phyloP scores from a whole-genome alignment of 768 basidiomycete genomes.

The Russula foetens region DNA sequence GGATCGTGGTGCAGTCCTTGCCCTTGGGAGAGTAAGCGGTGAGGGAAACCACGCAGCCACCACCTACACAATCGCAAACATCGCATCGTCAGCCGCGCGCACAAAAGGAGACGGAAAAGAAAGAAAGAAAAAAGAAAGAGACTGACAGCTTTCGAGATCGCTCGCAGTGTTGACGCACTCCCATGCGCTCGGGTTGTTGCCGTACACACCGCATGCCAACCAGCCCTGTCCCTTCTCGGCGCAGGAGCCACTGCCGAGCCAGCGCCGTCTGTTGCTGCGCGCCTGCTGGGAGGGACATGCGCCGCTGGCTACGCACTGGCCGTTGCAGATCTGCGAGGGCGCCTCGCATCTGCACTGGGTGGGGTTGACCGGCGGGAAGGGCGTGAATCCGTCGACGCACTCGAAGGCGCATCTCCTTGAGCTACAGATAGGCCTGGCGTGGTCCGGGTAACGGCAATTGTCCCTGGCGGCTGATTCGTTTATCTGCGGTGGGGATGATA shows the following conservation, averaged over 20 bases:
- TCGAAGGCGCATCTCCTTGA: slow-evolving; percentile 34
- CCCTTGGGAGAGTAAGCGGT: slow-evolving; percentile 28
- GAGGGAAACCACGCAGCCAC: slow-evolving; percentile 36
- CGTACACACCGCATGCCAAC: slow-evolving; percentile 37
- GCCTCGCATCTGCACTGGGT: slow-evolving; percentile 37
- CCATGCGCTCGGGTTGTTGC: slow-evolving; percentile 33
- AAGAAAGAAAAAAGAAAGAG: slow-evolving; percentile 19
- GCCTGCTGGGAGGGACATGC: slow-evolving; percentile 25
- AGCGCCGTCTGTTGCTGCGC: slow-evolving; percentile 21
- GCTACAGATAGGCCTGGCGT: slow-evolving; percentile 33
- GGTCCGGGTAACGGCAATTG: slow-evolving; percentile 35
- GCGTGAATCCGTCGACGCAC: slow-evolving; percentile 38
- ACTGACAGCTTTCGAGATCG: slow-evolving; percentile 51
- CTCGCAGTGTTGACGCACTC: slow-evolving; percentile 40
- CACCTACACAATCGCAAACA: too few species aligned
- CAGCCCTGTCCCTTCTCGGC: slow-evolving; percentile 22
- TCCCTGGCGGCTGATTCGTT: slow-evolving; percentile 20
- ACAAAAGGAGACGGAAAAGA: too few species aligned
- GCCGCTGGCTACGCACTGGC: slow-evolving; percentile 30
- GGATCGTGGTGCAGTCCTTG: slow-evolving; percentile 41
- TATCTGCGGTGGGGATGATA: too few species aligned
- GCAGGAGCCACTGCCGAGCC: slow-evolving; percentile 27
- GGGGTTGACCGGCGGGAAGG: slow-evolving; percentile 24
- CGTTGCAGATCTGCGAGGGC: slow-evolving; percentile 44
- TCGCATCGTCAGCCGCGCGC: too few species aligned